A percentile compares a stretch with the other conserved stretches of the same genome.
These are phyloP conservation scores for Ophiosphaerella narmari DNA, from an alignment of 2,329 filamentous ascomycete genomes.

Conservation along the genomic window DNA sequence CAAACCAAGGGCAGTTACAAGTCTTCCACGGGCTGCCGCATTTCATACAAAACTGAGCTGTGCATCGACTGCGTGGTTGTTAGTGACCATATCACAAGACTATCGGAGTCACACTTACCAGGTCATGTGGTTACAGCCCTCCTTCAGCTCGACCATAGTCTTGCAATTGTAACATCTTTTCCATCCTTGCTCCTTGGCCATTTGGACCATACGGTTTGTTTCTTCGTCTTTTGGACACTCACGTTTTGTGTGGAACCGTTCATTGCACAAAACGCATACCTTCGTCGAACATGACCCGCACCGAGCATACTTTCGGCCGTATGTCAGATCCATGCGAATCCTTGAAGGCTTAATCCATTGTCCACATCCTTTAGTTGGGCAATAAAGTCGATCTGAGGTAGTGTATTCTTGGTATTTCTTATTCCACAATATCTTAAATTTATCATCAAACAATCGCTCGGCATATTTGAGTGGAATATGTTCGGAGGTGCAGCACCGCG, in stretches of 20 bases:
- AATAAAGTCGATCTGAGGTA: constrained; percentile 76
- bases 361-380: constrained; percentile 72
- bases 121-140: constrained; percentile 87
- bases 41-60: constrained; percentile 84
- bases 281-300: constrained; percentile 74
- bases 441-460: constrained; percentile 71
- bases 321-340: constrained; percentile 60
- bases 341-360: constrained; percentile 78
- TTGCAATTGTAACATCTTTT: constrained; percentile 76
- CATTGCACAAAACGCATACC: constrained; percentile 75
- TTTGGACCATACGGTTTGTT: constrained; percentile 64
- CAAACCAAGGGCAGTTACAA: constrained; percentile 83
- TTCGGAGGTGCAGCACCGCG: constrained; percentile 75
- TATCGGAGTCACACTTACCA: constrained; percentile 61
- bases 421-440: constrained; percentile 82
- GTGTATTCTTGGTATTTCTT: constrained; percentile 78
- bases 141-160: constrained; percentile 74
- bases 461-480: constrained; percentile 78
- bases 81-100: constrained; percentile 15
- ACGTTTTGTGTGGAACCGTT: constrained; percentile 68
- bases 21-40: constrained; percentile 82
- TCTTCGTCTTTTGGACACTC: constrained; percentile 76
- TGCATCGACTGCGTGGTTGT: constrained; percentile 64
- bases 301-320: constrained; percentile 66
- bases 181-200: constrained; percentile 72